A percentile compares a stretch with the other conserved stretches of the same genome.
Conservation (phyloP, 306 rosid species). For the Acacia confusa region DNA sequence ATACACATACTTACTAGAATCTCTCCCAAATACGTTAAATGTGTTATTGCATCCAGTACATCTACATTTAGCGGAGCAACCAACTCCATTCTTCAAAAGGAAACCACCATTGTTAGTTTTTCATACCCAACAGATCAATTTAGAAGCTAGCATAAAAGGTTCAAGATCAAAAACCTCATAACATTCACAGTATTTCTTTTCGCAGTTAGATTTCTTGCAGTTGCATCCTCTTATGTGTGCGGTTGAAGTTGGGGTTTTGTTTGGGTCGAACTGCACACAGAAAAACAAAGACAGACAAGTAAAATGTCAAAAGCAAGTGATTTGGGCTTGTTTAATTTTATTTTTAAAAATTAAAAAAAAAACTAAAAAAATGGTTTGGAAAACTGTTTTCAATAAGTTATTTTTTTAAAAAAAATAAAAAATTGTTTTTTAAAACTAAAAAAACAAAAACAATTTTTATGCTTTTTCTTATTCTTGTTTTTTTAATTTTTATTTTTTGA, state of each 20-base stretch:
- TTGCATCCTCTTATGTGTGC: constrained; percentile 94
- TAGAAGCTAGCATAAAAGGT: not conserved
- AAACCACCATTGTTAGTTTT: constrained; percentile 20
- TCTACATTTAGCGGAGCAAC: constrained; percentile 87
- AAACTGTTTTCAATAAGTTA: no score
- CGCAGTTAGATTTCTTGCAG: constrained; percentile 94
- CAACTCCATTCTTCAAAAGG: constrained; percentile 82
- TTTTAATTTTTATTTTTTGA: no score
- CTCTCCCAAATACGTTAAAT: constrained; percentile 74
- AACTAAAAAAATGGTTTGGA: no score
- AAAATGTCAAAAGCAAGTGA: not conserved
- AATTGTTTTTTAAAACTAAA: no score
- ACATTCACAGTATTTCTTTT: constrained; percentile 96
- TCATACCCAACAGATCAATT: not conserved
- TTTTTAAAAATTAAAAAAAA: no score
- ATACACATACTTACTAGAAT: constrained; percentile 65
- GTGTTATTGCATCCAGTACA: constrained; percentile 91
- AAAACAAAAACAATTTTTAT: no score
- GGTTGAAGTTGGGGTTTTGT: constrained; percentile 91
- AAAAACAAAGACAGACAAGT: not conserved
- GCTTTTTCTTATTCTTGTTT: no score
- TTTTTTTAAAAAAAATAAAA: no score
- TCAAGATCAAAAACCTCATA: constrained; percentile 63
- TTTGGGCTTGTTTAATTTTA: no score
- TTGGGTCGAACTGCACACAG: constrained; percentile 69